Evolutionary conservation across 768 basidiomycete species (phyloP).

Genomic region (Xanthoconium purpureum): DNA sequence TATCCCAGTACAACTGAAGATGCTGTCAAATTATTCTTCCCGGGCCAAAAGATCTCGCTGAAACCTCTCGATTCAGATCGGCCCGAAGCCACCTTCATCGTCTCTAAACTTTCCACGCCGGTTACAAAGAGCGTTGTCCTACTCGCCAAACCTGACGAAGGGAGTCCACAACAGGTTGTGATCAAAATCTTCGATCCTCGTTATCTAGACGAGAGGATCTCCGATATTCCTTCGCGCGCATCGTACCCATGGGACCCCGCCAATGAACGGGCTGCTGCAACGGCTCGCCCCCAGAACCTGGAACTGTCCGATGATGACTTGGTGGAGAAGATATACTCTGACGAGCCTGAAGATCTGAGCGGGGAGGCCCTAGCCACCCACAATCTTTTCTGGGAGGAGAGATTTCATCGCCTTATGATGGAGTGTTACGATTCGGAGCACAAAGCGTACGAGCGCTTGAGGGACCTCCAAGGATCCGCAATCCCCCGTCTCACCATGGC

Average conservation of each 20-base stretch:
- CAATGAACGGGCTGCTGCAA: neutral
- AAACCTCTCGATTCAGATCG: neutral
- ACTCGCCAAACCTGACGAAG: neutral
- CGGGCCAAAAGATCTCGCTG: neutral
- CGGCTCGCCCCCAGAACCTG: neutral
- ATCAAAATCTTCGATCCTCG: conserved; percentile 10
- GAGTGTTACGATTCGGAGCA: neutral
- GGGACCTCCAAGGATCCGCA: neutral
- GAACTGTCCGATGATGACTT: neutral
- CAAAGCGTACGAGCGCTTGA: neutral
- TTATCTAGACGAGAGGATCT: conserved; percentile 1
- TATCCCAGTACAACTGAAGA: neutral
- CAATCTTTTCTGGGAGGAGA: neutral
- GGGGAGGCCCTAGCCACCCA: neutral
- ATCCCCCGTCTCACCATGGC: neutral
- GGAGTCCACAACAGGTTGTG: neutral
- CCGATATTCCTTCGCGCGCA: neutral
- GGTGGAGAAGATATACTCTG: neutral
- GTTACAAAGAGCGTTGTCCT: neutral
- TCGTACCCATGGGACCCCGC: neutral
- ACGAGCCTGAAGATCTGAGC: neutral
- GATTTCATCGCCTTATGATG: neutral
- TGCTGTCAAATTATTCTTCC: neutral
- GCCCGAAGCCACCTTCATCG: neutral
- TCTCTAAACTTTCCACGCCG: neutral